These are phyloP conservation scores for Cercophora newfieldiana DNA, from an alignment of 495 filamentous ascomycete species.

Conservation along the genomic window DNA sequence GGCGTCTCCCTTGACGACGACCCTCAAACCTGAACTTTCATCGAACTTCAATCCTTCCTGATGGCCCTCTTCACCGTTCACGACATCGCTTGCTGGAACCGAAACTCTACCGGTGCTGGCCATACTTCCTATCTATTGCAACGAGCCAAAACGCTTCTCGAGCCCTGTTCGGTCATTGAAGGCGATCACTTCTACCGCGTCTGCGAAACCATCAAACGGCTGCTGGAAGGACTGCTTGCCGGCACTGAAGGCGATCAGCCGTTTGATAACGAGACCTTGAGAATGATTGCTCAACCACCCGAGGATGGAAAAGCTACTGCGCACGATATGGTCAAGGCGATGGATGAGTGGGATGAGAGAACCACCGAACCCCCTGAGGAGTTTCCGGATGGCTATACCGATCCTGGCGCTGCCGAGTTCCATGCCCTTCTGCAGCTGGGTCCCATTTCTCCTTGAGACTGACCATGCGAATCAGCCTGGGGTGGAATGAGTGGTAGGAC, in stretches of 20 bases:
- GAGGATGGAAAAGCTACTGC: background rate
- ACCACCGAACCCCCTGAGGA: background rate
- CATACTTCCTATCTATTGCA: background rate
- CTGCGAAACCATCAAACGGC: background rate
- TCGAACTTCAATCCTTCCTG: slow-evolving; percentile 2
- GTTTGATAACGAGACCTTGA: background rate
- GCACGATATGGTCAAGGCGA: background rate
- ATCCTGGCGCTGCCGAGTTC: too few species aligned
- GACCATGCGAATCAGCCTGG: too few species aligned
- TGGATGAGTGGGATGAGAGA: background rate
- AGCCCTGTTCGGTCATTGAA: background rate
- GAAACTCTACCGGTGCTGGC: background rate
- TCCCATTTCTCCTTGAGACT: too few species aligned
- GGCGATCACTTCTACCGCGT: slow-evolving; percentile 4
- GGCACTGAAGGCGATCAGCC: background rate
- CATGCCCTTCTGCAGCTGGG: too few species aligned
- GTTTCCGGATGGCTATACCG: background rate
- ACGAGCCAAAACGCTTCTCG: background rate
- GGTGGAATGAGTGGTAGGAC: too few species aligned
- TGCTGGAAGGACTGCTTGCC: background rate
- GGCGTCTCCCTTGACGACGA: background rate
- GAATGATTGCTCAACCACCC: background rate
- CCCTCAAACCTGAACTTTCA: background rate
- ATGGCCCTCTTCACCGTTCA: slow-evolving; percentile 1
- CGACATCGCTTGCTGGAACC: background rate